phyloP scores from a whole-genome alignment of 805 yeast genomes.

The Suhomyces tanzawaensis region DNA sequence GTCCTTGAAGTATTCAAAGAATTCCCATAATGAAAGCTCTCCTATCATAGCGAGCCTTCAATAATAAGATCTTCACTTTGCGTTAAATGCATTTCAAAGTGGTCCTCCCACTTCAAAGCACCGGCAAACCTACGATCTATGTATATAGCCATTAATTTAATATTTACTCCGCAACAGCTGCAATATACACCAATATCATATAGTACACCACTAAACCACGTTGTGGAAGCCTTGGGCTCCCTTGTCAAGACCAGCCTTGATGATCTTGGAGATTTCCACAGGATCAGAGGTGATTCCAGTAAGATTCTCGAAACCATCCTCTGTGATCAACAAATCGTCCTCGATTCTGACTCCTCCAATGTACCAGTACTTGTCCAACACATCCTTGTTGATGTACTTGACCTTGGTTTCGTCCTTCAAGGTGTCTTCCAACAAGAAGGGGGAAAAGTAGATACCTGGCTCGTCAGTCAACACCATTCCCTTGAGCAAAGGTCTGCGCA shows the following conservation, averaged over 20 bases:
- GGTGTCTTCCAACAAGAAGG: conserved; percentile 68
- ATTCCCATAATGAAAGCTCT: too few relatives aligned
- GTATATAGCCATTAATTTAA: too few relatives aligned
- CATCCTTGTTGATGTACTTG: conserved; percentile 60
- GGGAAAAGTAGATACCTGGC: conserved; percentile 91
- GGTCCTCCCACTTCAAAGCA: too few relatives aligned
- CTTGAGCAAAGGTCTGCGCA: conserved; percentile 66
- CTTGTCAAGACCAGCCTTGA: conserved; percentile 62
- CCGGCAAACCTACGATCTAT: too few relatives aligned
- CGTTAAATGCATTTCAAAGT: too few relatives aligned
- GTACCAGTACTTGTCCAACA: conserved; percentile 74
- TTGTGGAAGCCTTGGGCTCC: conserved; percentile 65
- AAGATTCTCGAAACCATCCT: conserved; percentile 73
- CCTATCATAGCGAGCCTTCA: too few relatives aligned
- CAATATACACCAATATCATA: too few relatives aligned
- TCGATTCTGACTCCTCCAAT: conserved; percentile 98
- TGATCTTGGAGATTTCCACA: conserved; percentile 73
- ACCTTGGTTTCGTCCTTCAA: conserved; percentile 46
- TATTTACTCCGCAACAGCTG: too few relatives aligned
- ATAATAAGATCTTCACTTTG: too few relatives aligned
- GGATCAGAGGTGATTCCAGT: conserved; percentile 87
- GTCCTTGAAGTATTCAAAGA: too few relatives aligned
- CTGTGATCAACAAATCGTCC: conserved; percentile 83
- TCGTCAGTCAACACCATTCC: conserved; percentile 93
- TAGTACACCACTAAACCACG: conserved; percentile 32